These are phyloP conservation scores for Bacidia gigantensis DNA, from an alignment of 495 filamentous ascomycete genomes.

Conservation along the genomic window DNA sequence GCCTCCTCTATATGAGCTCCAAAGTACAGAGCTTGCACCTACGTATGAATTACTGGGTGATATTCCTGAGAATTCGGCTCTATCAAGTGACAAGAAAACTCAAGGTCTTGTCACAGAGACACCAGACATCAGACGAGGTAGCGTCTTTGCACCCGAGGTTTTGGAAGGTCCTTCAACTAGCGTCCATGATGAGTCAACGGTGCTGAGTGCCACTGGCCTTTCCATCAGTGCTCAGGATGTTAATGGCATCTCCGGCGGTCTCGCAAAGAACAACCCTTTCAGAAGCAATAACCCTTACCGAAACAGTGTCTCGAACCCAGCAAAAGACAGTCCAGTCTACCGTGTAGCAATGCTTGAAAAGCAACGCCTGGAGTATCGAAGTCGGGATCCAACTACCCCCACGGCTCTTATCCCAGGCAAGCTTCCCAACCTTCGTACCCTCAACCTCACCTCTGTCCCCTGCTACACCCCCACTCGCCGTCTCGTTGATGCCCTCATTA, in stretches of 20 bases:
- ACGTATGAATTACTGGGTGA: slow-evolving; percentile 33
- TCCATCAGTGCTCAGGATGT: slow-evolving; percentile 19
- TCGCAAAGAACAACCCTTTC: background rate
- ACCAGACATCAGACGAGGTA: slow-evolving; percentile 23
- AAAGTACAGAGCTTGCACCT: slow-evolving; percentile 20
- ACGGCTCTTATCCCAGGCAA: slow-evolving; percentile 18
- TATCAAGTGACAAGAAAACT: slow-evolving; percentile 17
- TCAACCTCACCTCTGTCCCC: slow-evolving; percentile 48
- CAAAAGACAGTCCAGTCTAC: background rate
- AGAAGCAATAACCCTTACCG: background rate
- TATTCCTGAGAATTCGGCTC: slow-evolving; percentile 13
- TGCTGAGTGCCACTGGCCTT: slow-evolving; percentile 14
- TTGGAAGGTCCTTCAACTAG: slow-evolving; percentile 11
- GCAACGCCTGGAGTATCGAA: slow-evolving; percentile 11
- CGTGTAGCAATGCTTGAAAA: slow-evolving; percentile 7
- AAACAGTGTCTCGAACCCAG: slow-evolving; percentile 5
- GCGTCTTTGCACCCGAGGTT: slow-evolving; percentile 34
- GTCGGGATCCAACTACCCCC: slow-evolving; percentile 5
- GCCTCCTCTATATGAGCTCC: slow-evolving; percentile 35
- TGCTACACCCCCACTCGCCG: slow-evolving; percentile 31
- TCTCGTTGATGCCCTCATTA: slow-evolving; percentile 33
- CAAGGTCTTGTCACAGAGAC: slow-evolving; percentile 18
- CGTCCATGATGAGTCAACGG: background rate
- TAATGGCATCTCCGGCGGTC: slow-evolving; percentile 18
- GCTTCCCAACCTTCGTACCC: slow-evolving; percentile 36